Base-by-base conservation (phyloP, 163 green algal genomes). In the Smithsoniella earleae region DNA sequence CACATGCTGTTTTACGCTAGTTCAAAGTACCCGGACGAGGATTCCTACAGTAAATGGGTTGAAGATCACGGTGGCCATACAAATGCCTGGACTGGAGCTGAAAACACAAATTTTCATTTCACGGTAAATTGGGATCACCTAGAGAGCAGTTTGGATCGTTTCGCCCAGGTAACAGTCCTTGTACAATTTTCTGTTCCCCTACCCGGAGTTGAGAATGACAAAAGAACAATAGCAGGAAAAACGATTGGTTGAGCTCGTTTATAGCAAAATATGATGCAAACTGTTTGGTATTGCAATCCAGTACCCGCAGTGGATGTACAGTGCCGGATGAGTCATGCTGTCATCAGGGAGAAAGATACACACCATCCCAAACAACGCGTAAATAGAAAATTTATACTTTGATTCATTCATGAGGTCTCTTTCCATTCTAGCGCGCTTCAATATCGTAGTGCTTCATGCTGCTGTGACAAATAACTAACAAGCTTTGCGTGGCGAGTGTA, bases 1-100 rank as follows among this genome's bases (percentile, higher is more conserved):
- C 87, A 93, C 79, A 93, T 93, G 87, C 82, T 93, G 4, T 93
- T 93, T 76, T 93, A 91, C 58, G 77, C 80, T 1, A 84, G 73
- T 31, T 80, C 83, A 13, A 89, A 89, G 73, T 92, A 88, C 73
- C 83, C 83, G 13, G 10, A 75, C 28, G 80, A 86, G 28, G 80
- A 80, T 36, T 65, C 54, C 6, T 75, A 77, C 77, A 82, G 73
- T 74, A 85, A 83, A 66, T 87, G 79, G 55, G 33, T 79, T 13
- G 82, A 69, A 31, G 86, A 91, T 44, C 82, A 85, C 49, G 87
- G 87, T 1, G 87, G 87, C 25, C 73, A 73, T 66, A 88, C 81
- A 30, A 93, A 93, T 58, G 87, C 87, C 3, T 91, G 81, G 75
- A 93, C 87, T 8, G 49, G 78, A 5, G 75, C 81, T 16, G 86